phyloP scores from a whole-genome alignment of 768 basidiomycete species.

The Russula ochroleuca region DNA sequence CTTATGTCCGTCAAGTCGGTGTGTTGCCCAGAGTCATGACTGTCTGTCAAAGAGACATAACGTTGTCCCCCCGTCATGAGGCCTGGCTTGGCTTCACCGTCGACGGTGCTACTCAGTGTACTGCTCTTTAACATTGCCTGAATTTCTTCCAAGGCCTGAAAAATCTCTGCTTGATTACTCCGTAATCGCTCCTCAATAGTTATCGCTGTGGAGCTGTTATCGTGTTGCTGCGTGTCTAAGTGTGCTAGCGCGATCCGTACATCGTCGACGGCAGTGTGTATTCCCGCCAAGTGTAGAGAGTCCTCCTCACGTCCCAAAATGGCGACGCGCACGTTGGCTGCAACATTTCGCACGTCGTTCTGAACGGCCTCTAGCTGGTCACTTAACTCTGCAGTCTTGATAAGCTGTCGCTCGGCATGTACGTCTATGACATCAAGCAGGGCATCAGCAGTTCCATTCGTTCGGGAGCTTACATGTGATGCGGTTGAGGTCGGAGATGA shows the following conservation, averaged over 20 bases:
- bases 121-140: constrained; percentile 39
- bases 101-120: constrained; percentile 37
- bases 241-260: constrained; percentile 7
- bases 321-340: constrained; percentile 15
- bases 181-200: not conserved
- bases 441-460: constrained; percentile 10
- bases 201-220: no score
- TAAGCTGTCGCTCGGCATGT: constrained; percentile 27
- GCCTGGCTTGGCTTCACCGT: constrained; percentile 7
- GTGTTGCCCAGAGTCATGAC: constrained; percentile 1
- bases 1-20: constrained; percentile 34
- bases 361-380: constrained; percentile 19
- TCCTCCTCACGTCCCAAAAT: constrained; percentile 21
- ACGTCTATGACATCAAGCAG: constrained; percentile 24
- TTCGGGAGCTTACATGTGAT: constrained; percentile 9
- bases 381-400: constrained; percentile 19
- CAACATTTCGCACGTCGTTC: constrained; percentile 14
- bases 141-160: constrained; percentile 37
- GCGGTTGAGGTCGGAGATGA: constrained; percentile 8
- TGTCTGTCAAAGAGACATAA: constrained; percentile 27
- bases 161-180: constrained; percentile 5
- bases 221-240: constrained; percentile 5
- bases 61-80: constrained; percentile 23
- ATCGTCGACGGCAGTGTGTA: constrained; percentile 15
- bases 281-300: constrained; percentile 24